Evolutionary conservation across 306 rosid species (phyloP).

Genomic region (Sophora flavescens): DNA sequence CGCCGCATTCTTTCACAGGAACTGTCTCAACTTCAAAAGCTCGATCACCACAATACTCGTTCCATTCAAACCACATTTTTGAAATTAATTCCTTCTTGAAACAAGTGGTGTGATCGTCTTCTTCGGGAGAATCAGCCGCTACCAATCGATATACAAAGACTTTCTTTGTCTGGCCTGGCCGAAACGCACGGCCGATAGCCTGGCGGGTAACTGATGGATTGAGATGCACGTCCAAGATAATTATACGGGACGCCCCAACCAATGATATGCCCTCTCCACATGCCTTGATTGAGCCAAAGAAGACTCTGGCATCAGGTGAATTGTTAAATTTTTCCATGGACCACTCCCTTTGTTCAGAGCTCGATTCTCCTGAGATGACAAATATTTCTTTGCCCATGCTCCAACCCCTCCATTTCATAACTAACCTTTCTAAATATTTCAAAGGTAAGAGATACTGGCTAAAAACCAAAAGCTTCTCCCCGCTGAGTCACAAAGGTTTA

Average conservation of each 20-base stretch:
- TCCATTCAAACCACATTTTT: conserved; percentile 99
- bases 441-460: conserved; percentile 91
- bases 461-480: conserved; percentile 89
- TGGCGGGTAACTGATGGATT: conserved; percentile 97
- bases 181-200: conserved; percentile 96
- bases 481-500: conserved; percentile 68
- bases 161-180: conserved; percentile 86
- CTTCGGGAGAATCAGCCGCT: conserved; percentile 85
- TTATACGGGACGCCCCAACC: conserved; percentile 92
- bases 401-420: conserved; percentile 73
- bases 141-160: conserved; percentile 79
- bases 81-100: conserved; percentile 83
- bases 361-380: conserved; percentile 86
- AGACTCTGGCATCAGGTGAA: conserved; percentile 75
- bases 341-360: conserved; percentile 72
- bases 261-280: conserved; percentile 97
- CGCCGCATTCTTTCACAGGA: conserved; percentile 67
- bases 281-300: conserved; percentile 97
- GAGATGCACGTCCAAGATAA: conserved; percentile 83
- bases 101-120: conserved; percentile 76
- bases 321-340: conserved; percentile 86
- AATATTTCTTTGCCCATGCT: conserved; percentile 77
- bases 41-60: conserved; percentile 70
- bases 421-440: conserved; percentile 84
- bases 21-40: conserved; percentile 67